Evolutionary conservation across 2,329 filamentous ascomycete genomes (phyloP), one percentile per base, ranked within the genome.

Genomic region (Herpotrichia juniperi): DNA sequence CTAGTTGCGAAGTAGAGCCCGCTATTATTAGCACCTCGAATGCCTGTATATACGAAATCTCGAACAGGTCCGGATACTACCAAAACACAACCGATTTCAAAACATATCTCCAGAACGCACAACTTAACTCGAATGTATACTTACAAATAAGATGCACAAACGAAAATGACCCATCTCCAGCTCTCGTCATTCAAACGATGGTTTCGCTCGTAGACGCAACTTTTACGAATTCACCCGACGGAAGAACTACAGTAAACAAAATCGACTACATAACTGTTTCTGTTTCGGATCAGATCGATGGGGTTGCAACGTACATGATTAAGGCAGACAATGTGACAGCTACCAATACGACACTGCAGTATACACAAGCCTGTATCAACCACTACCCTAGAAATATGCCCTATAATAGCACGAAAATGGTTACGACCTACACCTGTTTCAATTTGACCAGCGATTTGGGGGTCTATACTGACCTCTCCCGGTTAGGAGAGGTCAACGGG

Each of bases 401-500:
- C 5, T 21, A 21, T 19, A 3, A 7, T 16, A 21, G 19, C 25
- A 11, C 25, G 6, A 44, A 3, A 3, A 42, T 22, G 10, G 26
- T 44, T 14, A 21, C 42, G 16, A 44, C 19, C 19, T 22, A 22
- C 28, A 44, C 42, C 11, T 44, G 42, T 21, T 44, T 44, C 26
- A 44, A 30, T 14, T 31, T 26, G 9, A 19, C 14, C 4, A 30
- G 19, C 42, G 9, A 44, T 32, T 4, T 44, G 2, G 24, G 25
- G 24, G 3, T 30, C 17, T 44, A 44, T 26, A 14, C 7, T 17
- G 17, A 44, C 17, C 16, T 31, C 9, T 21, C n/a, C 7, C 28
- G 14, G 9, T 30, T 44, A 11, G 42, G 42, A 21, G 25, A 44
- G 10, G 19, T 46, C 28, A 46, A 34, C 16, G 44, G 44, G 30